Base-by-base conservation (phyloP, 768 basidiomycete genomes). In the Grammothele lineata region DNA sequence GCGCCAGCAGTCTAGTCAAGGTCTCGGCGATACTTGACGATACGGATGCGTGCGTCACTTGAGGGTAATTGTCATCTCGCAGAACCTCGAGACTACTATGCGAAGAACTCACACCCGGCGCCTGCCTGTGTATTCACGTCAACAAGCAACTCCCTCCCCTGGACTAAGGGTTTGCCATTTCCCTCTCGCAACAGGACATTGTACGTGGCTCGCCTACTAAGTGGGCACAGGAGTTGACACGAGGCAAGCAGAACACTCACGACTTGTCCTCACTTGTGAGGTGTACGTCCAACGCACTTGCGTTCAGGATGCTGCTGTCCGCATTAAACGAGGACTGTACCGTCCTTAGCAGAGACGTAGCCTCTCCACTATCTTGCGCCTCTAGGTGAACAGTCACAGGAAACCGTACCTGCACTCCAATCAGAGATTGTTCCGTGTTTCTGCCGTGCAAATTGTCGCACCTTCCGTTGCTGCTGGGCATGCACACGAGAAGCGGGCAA, bases 401-500 rank as follows among this genome's bases (percentile, higher is more conserved):
- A 39, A 62, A 57, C 15, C 57, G 53, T 18, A 80, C 68, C 32
- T 66, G 62, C 2, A 10, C 19, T 10, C 10, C 27, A 33, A 30
- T 42, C 17, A 36, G 37, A 25, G 27, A 14, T 7, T 30, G 14
- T 14, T 30, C 8, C 14, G 27, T 14, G 27, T 30, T 30, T 30
- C 14, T 7, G 27, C 8, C 30, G 3, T 32, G 2, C 14, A 23
- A 19, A 23, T 17, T 17, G 37, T 18, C 51, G 61, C 37, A 45
- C 61, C 64, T 47, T 60, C 36, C 48, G 68, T 71, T 38, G 66
- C 63, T 35, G 76, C 70, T 56, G 74, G 5, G 73, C 70, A 33
- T 64, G 63, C 26, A 93, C 82, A 18, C 78, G 75, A 35, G 67
- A 64, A 7, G 73, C 68, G 1, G 94, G 91, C 11, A 96, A 70